Evolutionary conservation across 106 monocot genomes (phyloP).

Genomic region (Platanthera zijinensis): DNA sequence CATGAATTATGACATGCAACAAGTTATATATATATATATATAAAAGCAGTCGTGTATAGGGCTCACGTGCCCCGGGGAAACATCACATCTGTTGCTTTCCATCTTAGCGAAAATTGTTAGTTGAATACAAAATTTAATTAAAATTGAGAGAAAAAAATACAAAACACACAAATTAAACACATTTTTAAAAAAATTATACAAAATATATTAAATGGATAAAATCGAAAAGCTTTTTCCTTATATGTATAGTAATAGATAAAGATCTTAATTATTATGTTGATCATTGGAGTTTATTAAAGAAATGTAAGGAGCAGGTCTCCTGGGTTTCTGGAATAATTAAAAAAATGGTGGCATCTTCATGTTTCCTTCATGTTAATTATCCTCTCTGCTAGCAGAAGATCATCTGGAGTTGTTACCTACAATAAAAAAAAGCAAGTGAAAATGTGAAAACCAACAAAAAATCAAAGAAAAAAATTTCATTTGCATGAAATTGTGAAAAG

Average conservation of each 20-base stretch:
- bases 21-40: no score
- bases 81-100: no score
- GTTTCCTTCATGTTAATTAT: slow-evolving; percentile 35
- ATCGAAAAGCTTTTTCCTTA: not conserved
- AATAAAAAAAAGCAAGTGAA: not conserved
- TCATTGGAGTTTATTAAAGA: not conserved
- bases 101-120: no score
- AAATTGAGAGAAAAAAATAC: no score
- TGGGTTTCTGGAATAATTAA: not conserved
- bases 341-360: not conserved
- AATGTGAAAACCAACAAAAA: not conserved
- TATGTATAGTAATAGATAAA: not conserved
- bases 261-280: not conserved
- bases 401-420: slow-evolving; percentile 97
- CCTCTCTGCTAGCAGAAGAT: slow-evolving; percentile 82
- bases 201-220: not conserved
- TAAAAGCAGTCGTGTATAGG: no score
- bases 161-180: no score
- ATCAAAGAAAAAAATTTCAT: not conserved
- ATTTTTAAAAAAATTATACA: not conserved
- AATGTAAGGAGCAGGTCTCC: not conserved
- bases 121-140: no score
- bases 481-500: not conserved
- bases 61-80: no score
- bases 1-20: no score